Evolutionary conservation across 495 filamentous ascomycete species (phyloP), one percentile per base, ranked within the genome.

Genomic region (Neurospora sp.): DNA sequence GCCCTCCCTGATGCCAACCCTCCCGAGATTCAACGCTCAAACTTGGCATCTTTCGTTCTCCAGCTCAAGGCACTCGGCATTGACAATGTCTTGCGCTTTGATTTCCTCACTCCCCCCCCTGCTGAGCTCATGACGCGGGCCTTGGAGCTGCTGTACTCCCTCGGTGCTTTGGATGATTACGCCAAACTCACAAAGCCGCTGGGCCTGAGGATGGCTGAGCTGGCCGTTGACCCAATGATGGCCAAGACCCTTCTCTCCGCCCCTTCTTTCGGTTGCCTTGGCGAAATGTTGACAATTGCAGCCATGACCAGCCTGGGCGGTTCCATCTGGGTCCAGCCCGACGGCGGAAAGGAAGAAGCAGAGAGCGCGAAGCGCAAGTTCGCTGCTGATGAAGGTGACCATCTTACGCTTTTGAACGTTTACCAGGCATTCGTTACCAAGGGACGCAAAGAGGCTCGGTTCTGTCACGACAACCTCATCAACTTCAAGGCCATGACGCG

Each of bases 191-290:
- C 95, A 16, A 91, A 89, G 71, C 95, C 96, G 0, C 84, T 97
- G 35, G 96, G 96, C 2, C 84, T 88, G 70, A 89, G 95, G 70
- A 98, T 99, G 94, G 96, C 96, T 9, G 96, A 98, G 81, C 86
- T 99, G 74, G 92, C 94, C 0, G 89, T 98, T 18, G 94, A 97
- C 76, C 96, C 96, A 1, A 98, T 98, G 94, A 94, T 98, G 90
- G 92, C 90, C 16, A 97, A 95, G 81, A 94, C 92, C 8, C 87
- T 98, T 10, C 89, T 98, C 18, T 88, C 89, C n/a, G 92, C 93
- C 1, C 83, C 89, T 3, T 83, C 85, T 18, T 96, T 97, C 81
- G 85, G 86, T 39, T 98, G 94, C 78, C 81, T 94, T 39, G 91
- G 90, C 77, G 94, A 97, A 81, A 92, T 98, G 31, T 84, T 99